A percentile compares a stretch with the other conserved stretches of the same genome.
Evolutionary conservation across 2,329 filamentous ascomycete species (phyloP).

Genomic region (Trichoderma sp.): DNA sequence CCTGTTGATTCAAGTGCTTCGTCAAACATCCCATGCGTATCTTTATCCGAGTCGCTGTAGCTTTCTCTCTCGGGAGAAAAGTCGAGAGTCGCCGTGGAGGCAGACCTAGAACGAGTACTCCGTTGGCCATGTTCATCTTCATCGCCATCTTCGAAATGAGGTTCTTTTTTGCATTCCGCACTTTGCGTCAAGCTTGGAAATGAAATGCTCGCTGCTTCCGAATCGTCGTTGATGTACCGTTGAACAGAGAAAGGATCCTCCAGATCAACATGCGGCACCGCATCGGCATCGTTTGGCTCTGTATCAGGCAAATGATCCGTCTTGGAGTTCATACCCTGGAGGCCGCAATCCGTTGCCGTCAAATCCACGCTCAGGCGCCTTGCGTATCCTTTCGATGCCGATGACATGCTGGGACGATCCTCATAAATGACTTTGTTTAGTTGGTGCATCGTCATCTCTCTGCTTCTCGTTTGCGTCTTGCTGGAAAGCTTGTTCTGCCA

Average conservation of each 20-base stretch:
- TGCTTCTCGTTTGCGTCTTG: background rate
- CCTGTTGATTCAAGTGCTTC: too few species aligned
- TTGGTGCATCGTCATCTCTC: background rate
- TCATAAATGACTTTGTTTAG: background rate
- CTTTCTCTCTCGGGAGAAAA: background rate
- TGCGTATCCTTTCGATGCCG: background rate
- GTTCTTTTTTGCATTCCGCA: background rate
- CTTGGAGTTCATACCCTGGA: background rate
- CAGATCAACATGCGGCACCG: background rate
- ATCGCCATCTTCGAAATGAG: background rate
- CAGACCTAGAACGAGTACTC: background rate
- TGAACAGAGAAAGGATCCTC: background rate
- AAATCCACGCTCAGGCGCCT: background rate
- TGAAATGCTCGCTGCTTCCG: background rate
- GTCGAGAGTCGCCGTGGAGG: constrained; percentile 4
- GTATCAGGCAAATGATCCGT: background rate
- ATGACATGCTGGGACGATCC: background rate
- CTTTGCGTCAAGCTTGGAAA: background rate
- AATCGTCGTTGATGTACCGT: background rate
- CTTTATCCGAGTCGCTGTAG: too few species aligned
- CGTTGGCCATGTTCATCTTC: background rate
- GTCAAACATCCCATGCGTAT: background rate
- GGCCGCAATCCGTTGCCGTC: background rate
- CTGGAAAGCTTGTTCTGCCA: background rate
- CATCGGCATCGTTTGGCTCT: background rate